A percentile compares a stretch with the other conserved stretches of the same genome.
These are phyloP conservation scores for Leccinum cinnamomeum DNA, from an alignment of 1,284 basidiomycete genomes.

Conservation along the genomic window DNA sequence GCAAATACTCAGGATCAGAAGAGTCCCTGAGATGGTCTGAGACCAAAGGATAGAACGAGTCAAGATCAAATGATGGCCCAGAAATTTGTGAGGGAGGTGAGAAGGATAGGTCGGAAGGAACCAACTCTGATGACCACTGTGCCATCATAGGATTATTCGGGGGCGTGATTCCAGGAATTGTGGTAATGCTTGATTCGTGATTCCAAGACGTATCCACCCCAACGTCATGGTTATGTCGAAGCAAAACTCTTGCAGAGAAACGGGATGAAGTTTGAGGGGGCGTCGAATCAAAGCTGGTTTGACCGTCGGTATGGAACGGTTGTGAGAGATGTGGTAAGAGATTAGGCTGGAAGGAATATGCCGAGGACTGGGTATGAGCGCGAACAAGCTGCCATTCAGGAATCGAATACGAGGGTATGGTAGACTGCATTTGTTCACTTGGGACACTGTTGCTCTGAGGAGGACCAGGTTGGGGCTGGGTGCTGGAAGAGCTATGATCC, in stretches of 20 bases:
- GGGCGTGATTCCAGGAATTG: background rate
- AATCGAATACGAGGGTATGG: background rate
- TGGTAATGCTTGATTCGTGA: slow-evolving; percentile 1
- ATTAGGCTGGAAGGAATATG: slow-evolving; percentile 2
- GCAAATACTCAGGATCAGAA: slow-evolving; percentile 1
- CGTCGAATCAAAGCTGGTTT: background rate
- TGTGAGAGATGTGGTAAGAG: background rate
- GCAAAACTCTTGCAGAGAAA: background rate
- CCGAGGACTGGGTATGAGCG: slow-evolving; percentile 1
- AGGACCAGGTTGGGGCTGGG: slow-evolving; percentile 1
- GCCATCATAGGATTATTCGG: slow-evolving; percentile 4
- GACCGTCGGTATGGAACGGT: slow-evolving; percentile 9
- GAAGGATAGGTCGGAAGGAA: background rate
- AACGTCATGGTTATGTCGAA: slow-evolving; percentile 4
- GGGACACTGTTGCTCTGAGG: background rate
- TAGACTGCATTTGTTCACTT: slow-evolving; percentile 5
- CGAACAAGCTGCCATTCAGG: slow-evolving; percentile 12
- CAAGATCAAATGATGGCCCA: background rate
- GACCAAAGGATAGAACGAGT: background rate
- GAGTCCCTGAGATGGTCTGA: slow-evolving; percentile 9
- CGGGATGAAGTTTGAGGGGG: background rate
- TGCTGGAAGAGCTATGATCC: background rate
- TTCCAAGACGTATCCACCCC: background rate
- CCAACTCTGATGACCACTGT: slow-evolving; percentile 7
- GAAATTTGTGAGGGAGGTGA: background rate